Evolutionary conservation across 352 stramenopile species (phyloP).

Genomic region (Hyphochytrium catenoides): DNA sequence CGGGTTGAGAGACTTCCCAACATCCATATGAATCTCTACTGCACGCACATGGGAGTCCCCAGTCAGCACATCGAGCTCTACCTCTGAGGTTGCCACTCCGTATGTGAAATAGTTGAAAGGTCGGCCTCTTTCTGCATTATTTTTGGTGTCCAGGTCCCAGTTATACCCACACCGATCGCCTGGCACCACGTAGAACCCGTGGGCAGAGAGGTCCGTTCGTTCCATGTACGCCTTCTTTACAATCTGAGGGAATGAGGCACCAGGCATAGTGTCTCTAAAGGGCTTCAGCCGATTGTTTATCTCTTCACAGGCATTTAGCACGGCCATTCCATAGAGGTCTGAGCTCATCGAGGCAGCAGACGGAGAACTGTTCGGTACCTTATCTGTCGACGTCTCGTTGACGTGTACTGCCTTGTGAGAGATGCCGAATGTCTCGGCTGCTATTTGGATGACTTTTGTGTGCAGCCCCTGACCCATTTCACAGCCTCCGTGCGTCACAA

Average conservation of each 20-base stretch:
- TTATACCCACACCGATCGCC: conserved; percentile 76
- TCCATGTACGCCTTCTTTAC: conserved; percentile 70
- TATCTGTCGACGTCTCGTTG: conserved; percentile 78
- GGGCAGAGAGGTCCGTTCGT: conserved; percentile 74
- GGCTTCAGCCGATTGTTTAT: conserved; percentile 71
- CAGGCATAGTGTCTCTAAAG: conserved; percentile 32
- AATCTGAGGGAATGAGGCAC: conserved; percentile 53
- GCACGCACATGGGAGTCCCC: conserved; percentile 65
- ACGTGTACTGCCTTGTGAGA: conserved; percentile 73
- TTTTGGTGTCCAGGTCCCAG: conserved; percentile 49
- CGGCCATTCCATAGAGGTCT: conserved; percentile 90
- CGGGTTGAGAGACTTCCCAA: conserved; percentile 85
- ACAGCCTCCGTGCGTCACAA: conserved; percentile 83
- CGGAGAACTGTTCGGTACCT: conserved; percentile 77
- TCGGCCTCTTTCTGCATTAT: conserved; percentile 66
- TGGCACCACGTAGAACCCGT: conserved; percentile 83
- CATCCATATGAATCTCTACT: conserved; percentile 66
- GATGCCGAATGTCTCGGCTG: conserved; percentile 74
- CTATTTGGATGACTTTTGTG: conserved; percentile 76
- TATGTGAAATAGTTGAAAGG: conserved; percentile 93
- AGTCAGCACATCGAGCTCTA: conserved; percentile 85
- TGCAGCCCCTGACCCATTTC: conserved; percentile 94
- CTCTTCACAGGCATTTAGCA: conserved; percentile 81
- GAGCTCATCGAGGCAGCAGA: conserved; percentile 85
- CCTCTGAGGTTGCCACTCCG: conserved; percentile 66